Evolutionary conservation across 345 rosid genomes (phyloP).

Genomic region (Eucalyptus brandiana): DNA sequence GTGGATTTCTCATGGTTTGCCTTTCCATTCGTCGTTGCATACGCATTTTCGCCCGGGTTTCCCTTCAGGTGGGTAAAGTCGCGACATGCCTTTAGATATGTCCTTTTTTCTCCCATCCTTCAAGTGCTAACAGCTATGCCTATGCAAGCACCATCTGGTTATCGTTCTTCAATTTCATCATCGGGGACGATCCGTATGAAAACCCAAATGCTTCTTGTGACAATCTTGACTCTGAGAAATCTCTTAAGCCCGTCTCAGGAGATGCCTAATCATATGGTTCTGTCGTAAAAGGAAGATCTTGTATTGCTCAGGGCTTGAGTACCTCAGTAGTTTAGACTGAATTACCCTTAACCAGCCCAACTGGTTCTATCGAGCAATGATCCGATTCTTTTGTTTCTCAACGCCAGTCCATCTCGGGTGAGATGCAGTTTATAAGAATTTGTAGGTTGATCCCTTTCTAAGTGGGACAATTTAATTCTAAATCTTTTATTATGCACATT

Average conservation of each 20-base stretch:
- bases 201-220: not conserved
- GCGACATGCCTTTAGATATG: not conserved
- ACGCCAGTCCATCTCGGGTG: not conserved
- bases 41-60: not conserved
- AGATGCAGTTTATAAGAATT: not conserved
- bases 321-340: not conserved
- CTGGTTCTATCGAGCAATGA: not conserved
- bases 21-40: not conserved
- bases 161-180: not conserved
- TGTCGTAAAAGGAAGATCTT: not conserved
- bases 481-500: not conserved
- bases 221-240: not conserved
- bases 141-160: not conserved
- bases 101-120: not conserved
- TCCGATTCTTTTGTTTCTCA: not conserved
- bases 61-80: not conserved
- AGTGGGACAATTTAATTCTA: not conserved
- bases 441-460: not conserved
- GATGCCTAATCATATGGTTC: not conserved
- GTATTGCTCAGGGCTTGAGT: not conserved
- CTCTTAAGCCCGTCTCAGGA: not conserved
- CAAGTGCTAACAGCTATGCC: not conserved
- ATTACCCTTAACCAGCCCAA: not conserved
- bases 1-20: not conserved
- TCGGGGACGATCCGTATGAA: not conserved